These are phyloP conservation scores for Nannochloropsis salina DNA, from an alignment of 108 stramenopile species.

Conservation along the genomic window DNA sequence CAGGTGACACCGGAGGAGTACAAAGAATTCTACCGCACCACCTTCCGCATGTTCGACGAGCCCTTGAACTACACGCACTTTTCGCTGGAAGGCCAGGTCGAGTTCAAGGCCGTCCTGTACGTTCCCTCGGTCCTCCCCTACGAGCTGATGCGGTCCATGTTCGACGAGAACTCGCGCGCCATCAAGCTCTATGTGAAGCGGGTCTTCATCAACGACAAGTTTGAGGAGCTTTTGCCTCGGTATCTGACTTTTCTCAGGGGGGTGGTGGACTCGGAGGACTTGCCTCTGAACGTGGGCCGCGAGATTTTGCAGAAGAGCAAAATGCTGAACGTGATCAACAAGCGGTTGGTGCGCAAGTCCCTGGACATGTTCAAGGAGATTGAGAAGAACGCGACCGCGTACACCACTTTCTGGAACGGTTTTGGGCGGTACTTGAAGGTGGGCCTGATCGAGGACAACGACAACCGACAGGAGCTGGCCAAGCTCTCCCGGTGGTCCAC, in stretches of 20 bases:
- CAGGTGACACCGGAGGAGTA: slow-evolving; percentile 87
- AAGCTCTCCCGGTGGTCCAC: slow-evolving; percentile 75
- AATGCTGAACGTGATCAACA: slow-evolving; percentile 90
- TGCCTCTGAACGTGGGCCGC: slow-evolving; percentile 90
- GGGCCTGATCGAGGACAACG: slow-evolving; percentile 84
- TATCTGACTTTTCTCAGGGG: not conserved
- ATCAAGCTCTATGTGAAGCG: slow-evolving; percentile 96
- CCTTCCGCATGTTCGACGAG: slow-evolving; percentile 81
- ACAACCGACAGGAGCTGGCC: slow-evolving; percentile 76
- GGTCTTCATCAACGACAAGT: slow-evolving; percentile 98
- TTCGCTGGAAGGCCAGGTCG: slow-evolving; percentile 91
- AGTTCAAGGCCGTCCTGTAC: slow-evolving; percentile 89
- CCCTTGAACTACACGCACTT: slow-evolving; percentile 88
- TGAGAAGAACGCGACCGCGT: slow-evolving; percentile 69
- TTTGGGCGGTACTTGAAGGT: slow-evolving; percentile 95
- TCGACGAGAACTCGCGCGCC: slow-evolving; percentile 76
- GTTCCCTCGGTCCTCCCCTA: slow-evolving; percentile 89
- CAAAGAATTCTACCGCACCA: slow-evolving; percentile 88
- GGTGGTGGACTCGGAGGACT: slow-evolving; percentile 87
- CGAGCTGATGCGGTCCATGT: slow-evolving; percentile 90
- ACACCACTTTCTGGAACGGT: slow-evolving; percentile 83
- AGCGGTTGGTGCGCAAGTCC: slow-evolving; percentile 90
- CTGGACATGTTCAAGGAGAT: slow-evolving; percentile 86
- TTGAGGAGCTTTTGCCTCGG: slow-evolving; percentile 91
- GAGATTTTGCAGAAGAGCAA: slow-evolving; percentile 96